These are phyloP conservation scores for Phlebiopsis flavidoalba DNA, from an alignment of 768 basidiomycete species.

Conservation along the genomic window DNA sequence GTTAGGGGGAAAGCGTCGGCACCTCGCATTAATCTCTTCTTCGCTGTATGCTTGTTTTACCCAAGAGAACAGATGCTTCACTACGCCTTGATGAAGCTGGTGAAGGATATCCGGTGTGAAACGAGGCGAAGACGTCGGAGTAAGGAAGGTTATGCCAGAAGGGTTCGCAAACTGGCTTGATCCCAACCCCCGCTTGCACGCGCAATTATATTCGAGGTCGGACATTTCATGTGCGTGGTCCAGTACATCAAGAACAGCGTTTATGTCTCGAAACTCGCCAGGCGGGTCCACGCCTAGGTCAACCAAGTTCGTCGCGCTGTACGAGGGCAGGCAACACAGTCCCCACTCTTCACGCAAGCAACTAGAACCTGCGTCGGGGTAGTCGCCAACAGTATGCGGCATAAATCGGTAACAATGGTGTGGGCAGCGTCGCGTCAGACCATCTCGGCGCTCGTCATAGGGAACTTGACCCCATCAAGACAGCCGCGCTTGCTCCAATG, in stretches of 20 bases:
- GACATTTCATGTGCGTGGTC: too few species aligned
- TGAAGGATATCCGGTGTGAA: constrained; percentile 43
- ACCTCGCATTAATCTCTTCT: constrained; percentile 32
- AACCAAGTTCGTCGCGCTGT: too few species aligned
- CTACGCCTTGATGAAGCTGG: constrained; percentile 43
- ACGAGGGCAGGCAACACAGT: too few species aligned
- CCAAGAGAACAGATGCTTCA: constrained; percentile 41
- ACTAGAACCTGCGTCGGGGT: constrained; percentile 26
- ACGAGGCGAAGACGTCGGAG: constrained; percentile 32
- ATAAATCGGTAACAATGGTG: too few species aligned
- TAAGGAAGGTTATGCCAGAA: constrained; percentile 37
- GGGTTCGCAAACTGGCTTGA: too few species aligned
- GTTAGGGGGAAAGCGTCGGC: constrained; percentile 28
- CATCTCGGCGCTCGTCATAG: constrained; percentile 20
- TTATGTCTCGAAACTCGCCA: too few species aligned
- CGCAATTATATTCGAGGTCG: too few species aligned
- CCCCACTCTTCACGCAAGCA: constrained; percentile 10
- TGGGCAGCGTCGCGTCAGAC: too few species aligned
- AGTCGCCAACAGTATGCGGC: constrained; percentile 21
- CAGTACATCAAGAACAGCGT: too few species aligned
- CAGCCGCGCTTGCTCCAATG: constrained; percentile 18
- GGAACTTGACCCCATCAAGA: constrained; percentile 15
- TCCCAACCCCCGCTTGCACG: too few species aligned
- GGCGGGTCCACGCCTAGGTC: too few species aligned
- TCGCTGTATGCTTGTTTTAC: constrained; percentile 19